phyloP scores from a whole-genome alignment of 1,284 basidiomycete species.

The Sanghuangporus baumii region DNA sequence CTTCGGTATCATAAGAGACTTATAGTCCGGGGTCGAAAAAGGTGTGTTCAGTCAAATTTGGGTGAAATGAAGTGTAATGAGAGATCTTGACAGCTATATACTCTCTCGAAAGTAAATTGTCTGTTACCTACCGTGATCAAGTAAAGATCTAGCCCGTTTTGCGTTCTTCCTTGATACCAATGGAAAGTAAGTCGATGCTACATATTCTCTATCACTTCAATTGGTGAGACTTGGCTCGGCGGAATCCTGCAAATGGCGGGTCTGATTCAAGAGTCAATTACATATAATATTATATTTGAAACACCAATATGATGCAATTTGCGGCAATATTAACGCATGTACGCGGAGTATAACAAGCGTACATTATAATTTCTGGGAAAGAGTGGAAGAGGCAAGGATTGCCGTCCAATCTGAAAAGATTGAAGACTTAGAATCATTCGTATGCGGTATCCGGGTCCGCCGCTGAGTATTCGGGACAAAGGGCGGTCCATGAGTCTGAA shows the following conservation, averaged over 20 bases:
- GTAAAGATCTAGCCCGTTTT: too few species aligned
- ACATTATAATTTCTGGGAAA: neutral
- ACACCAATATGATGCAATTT: too few species aligned
- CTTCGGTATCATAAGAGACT: too few species aligned
- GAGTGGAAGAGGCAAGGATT: neutral
- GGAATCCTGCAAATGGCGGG: neutral
- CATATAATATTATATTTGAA: neutral
- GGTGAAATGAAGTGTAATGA: too few species aligned
- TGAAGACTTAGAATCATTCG: neutral
- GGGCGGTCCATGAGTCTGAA: slow-evolving; percentile 12
- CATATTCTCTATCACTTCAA: neutral
- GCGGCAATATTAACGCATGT: neutral
- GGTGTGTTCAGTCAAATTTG: too few species aligned
- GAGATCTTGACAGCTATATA: too few species aligned
- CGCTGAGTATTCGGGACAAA: slow-evolving; percentile 10
- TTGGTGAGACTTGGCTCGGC: neutral
- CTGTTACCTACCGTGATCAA: too few species aligned
- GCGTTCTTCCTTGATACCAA: neutral
- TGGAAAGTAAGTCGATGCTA: neutral
- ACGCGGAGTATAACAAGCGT: neutral
- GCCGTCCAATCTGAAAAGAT: neutral
- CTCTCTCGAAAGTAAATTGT: too few species aligned
- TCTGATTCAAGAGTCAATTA: neutral
- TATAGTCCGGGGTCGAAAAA: too few species aligned
- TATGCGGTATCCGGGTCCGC: slow-evolving; percentile 12